Conservation (phyloP, 2,329 filamentous ascomycete species). For the Sporothrix dimorphospora region DNA sequence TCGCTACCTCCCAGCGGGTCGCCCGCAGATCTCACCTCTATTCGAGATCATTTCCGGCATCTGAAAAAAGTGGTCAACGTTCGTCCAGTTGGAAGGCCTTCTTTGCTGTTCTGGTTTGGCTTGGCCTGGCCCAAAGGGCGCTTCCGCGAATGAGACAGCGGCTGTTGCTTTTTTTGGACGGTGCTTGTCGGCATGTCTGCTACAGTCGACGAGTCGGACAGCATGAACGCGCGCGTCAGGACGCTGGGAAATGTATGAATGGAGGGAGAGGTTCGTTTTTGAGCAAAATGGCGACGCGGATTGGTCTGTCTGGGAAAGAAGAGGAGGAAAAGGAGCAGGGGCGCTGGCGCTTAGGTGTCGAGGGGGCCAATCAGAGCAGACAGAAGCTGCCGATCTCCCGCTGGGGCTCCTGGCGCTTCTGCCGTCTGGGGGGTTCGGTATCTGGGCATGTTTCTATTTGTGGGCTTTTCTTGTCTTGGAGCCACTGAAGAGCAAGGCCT, state of each 20-base stretch:
- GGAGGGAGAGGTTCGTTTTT: neutral
- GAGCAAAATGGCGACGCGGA: neutral
- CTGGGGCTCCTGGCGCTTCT: slow-evolving; percentile 4
- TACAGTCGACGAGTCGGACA: neutral
- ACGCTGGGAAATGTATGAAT: neutral
- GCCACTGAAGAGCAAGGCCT: neutral
- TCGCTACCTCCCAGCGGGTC: neutral
- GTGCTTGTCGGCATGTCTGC: neutral
- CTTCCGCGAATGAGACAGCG: slow-evolving; percentile 3
- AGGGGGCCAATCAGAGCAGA: slow-evolving; percentile 4
- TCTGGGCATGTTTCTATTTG: neutral
- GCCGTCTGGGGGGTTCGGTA: neutral
- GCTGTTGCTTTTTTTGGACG: neutral
- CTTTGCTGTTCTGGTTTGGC: neutral
- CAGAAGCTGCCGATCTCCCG: slow-evolving; percentile 20
- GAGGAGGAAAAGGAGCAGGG: neutral
- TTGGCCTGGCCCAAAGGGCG: neutral
- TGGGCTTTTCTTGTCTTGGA: neutral
- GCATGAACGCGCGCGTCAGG: slow-evolving; percentile 14
- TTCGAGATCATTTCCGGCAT: slow-evolving; percentile 11
- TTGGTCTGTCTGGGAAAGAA: neutral
- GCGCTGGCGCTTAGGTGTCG: slow-evolving; percentile 17
- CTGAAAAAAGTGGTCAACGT: neutral
- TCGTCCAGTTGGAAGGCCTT: neutral
- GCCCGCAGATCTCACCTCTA: neutral